Base-by-base conservation (phyloP, 2,329 filamentous ascomycete species). In the Apiospora rasikravindrae region DNA sequence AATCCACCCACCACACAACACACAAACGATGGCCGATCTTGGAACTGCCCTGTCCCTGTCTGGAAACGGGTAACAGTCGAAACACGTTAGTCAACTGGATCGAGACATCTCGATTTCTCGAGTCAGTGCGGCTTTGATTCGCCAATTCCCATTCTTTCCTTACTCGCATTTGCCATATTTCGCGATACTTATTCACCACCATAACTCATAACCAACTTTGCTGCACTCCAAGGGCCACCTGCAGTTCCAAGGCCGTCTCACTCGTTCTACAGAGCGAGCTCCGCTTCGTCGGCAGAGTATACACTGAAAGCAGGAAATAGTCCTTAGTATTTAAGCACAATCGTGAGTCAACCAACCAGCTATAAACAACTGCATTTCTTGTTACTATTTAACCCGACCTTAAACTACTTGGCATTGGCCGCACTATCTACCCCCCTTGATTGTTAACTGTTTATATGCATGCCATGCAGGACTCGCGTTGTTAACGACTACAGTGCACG, bases 31-130 rank as follows among this genome's bases (percentile, higher is more conserved):
- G 51, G 26, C 16, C 26, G 14, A 29, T 29, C 51, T 57, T 10
- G 47, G 26, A 16, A 16, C 26, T 57, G 53, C 53, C 57, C 33
- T 64, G 49, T 29, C 53, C 57, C 33, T 64, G 33, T 64, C 40
- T 24, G 22, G 29, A 64, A 40, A 22, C 57, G 19, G 57, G 51
- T 57, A 33, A 57, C 51, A 57, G 57, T 64, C 57, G 57, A 64
- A 64, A 64, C 57, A n/a, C 33, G 22, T 64, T 64, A 64, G 22
- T 64, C 40, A 64, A 64, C 57, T 40, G 19, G 33, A 64, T 64
- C 33, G 40, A 22, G 33, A 13, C 16, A 64, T 64, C 29, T 24
- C 29, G 19, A 13, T 64, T 49, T n/a, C 33, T 5, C 33, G 10
- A 24, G 57, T 40, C 57, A 64, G 57, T 64, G 57, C 57, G 57